Conservation (phyloP, 176 grass and related monocot species). For the Paspalum notatum region DNA sequence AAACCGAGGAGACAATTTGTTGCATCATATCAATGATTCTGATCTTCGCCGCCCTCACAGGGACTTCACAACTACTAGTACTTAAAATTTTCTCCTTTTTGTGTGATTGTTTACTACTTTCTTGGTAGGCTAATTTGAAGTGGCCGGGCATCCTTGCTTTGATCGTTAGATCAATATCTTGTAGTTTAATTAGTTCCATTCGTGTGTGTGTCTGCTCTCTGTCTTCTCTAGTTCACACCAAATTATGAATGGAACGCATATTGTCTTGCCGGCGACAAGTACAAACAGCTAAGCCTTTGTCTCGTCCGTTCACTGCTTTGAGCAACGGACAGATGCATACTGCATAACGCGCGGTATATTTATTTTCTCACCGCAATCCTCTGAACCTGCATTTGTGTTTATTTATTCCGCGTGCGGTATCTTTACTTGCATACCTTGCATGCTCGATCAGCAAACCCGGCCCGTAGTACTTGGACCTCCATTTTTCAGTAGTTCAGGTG, state of each 20-base stretch:
- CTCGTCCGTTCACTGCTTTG: not conserved
- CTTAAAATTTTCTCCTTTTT: not conserved
- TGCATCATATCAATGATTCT: slow-evolving; percentile 52
- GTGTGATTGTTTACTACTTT: not conserved
- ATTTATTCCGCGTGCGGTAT: too few relatives aligned
- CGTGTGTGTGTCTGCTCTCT: slow-evolving; percentile 13
- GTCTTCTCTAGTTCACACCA: not conserved
- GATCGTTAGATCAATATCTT: slow-evolving; percentile 2
- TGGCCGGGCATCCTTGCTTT: not conserved
- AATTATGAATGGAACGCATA: not conserved
- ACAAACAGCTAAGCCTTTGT: not conserved
- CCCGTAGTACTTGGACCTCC: too few relatives aligned
- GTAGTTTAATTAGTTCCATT: slow-evolving; percentile 6
- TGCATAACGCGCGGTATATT: too few relatives aligned
- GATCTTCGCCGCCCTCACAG: slow-evolving; percentile 51
- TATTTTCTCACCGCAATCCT: too few relatives aligned
- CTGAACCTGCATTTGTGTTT: too few relatives aligned
- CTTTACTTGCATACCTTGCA: too few relatives aligned
- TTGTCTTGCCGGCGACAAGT: not conserved
- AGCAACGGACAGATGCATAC: too few relatives aligned
- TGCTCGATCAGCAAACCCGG: too few relatives aligned
- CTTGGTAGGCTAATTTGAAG: not conserved
- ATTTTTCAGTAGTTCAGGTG: too few relatives aligned
- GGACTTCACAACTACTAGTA: not conserved
- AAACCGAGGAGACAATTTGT: slow-evolving; percentile 5